Evolutionary conservation across 208 protist genomes (phyloP), one percentile per base, ranked within the genome.

Genomic region (Endotrypanum monterogeii): DNA sequence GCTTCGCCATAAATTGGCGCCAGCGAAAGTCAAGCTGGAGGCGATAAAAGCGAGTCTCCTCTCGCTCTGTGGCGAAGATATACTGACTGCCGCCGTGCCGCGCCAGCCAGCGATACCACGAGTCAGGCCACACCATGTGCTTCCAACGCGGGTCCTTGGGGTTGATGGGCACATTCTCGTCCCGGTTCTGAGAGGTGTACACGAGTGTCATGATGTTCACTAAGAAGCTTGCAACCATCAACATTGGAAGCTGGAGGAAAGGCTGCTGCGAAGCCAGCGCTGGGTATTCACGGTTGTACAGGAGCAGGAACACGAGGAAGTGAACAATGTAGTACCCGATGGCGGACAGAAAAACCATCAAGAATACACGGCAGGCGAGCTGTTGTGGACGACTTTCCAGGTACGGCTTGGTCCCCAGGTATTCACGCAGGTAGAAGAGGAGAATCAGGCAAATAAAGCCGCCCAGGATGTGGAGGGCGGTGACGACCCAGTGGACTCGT

Each of bases 1-100:
- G 65, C 58, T 83, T 84, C 28, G 85, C 88, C 77, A 88, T 80
- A 54, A 84, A 80, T 76, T 94, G 89, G 0, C 89, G 86, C 65
- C 73, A 50, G 30, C 87, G 89, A 62, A 89, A 94, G n/a, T 89
- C 71, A 35, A 82, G 82, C 75, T 97, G 93, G 51, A 88, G 74
- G 14, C 74, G 77, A 74, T 96, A 94, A 76, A 96, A 96, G 35
- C 52, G 69, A 9, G 71, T 82, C 75, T 98, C 92, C 74, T 96
- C 89, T 2, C 51, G 69, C 35, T 96, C 89, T 9, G 76, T 89
- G 58, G 69, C 58, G 71, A 98, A 98, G 82, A 98, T 89, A 80
- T 98, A 98, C 83, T 94, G 91, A 32, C 90, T 93, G n/a, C 92
- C 90, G 46, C 94, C 94, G 72, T 96, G 94, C 18, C 86, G 85